Evolutionary conservation across 352 stramenopile species (phyloP).

Genomic region (Phytophthora pini): DNA sequence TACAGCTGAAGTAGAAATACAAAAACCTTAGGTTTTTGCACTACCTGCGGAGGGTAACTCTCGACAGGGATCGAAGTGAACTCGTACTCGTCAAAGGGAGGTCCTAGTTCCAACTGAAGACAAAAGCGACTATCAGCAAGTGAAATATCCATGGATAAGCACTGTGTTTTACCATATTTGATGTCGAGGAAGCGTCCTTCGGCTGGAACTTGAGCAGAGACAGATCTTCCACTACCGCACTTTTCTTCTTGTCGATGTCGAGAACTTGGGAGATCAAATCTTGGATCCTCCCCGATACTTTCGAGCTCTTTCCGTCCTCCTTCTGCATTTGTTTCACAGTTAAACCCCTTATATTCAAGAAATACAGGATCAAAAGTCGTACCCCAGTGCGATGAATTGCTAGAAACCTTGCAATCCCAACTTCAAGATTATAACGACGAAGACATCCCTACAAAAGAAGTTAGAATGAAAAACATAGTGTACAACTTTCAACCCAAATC

Average conservation of each 20-base stretch:
- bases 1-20: not conserved
- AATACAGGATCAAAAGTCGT: not conserved
- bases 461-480: not conserved
- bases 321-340: constrained; percentile 36
- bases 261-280: constrained; percentile 70
- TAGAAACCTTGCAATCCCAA: constrained; percentile 76
- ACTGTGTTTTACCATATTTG: constrained; percentile 47
- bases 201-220: constrained; percentile 76
- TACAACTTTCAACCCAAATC: not conserved
- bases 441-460: constrained; percentile 49
- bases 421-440: constrained; percentile 74
- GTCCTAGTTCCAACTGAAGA: constrained; percentile 64
- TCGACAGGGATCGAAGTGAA: constrained; percentile 80
- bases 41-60: constrained; percentile 76
- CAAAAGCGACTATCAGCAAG: not conserved
- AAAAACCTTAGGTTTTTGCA: not conserved
- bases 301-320: constrained; percentile 56
- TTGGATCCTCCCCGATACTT: constrained; percentile 70
- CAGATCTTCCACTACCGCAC: constrained; percentile 65
- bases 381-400: constrained; percentile 65
- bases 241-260: constrained; percentile 71
- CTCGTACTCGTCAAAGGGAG: constrained; percentile 65
- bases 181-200: constrained; percentile 53
- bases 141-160: not conserved
- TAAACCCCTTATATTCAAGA: not conserved